Evolutionary conservation across 805 yeast species (phyloP), one percentile per base, ranked within the genome.

Genomic region (Phaffomyces thermotolerans): DNA sequence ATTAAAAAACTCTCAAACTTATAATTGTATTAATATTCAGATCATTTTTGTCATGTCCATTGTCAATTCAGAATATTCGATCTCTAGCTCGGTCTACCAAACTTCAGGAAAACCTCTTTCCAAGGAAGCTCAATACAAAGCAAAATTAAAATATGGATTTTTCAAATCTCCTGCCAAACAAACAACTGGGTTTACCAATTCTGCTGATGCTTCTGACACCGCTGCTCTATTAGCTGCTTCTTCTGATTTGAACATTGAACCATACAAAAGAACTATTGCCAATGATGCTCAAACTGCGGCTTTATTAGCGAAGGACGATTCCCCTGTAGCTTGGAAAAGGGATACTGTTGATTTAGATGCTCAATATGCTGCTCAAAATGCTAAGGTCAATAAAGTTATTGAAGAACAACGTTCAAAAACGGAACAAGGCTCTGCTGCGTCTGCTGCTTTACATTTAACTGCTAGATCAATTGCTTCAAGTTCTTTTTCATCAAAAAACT

Each of bases 191-290:
- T 84, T 82, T 27, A 72, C 76, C 48, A 72, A 80, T 46, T 71
- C 76, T 35, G 53, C 59, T 9, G 44, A 48, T 20, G 86, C 89
- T 25, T 75, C 86, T 14, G 88, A 81, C 57, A 76, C 84, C 6
- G 91, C 95, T 39, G 93, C 93, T 1, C 66, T 82, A 42, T 67
- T 83, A 48, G 95, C 93, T 2, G 76, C 85, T 7, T 75, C 79
- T 12, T 65, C 84, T 3, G 84, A 79, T 59, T 68, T 80, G 37
- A 71, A 79, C 3, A 76, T 82, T 33, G 75, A 73, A 48, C 79
- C 87, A 13, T 84, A 82, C 60, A 81, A 78, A 60, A 67, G 90
- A 43, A 65, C 63, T 31, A 60, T 73, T 13, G 73, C 80, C 15
- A 70, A 81, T 8, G 86, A 78, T 42, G 86, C 86, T 14, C 84